phyloP scores from a whole-genome alignment of 345 rosid species.

The Anastatica hierochuntica region DNA sequence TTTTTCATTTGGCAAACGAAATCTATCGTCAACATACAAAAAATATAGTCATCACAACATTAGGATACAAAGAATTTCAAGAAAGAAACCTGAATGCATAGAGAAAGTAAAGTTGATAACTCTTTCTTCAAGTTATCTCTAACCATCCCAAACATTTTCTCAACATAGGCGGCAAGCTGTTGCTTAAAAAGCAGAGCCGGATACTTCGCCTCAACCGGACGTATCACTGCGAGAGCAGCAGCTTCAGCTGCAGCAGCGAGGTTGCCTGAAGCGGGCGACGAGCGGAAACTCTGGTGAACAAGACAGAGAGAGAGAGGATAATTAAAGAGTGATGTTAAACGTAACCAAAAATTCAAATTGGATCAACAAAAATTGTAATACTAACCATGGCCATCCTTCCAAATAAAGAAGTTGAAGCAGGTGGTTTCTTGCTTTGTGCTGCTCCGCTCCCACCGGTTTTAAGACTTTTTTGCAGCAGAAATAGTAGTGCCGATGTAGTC shows the following conservation, averaged over 20 bases:
- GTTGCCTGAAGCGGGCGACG: conserved; percentile 68
- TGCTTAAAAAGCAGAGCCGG: conserved; percentile 98
- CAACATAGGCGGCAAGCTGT: conserved; percentile 96
- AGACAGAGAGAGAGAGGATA: conserved; percentile 11
- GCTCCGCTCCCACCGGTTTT: conserved; percentile 69
- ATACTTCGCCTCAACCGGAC: conserved; percentile 91
- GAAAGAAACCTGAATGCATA: conserved; percentile 82
- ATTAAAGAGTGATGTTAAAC: background rate
- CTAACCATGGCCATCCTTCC: conserved; percentile 92
- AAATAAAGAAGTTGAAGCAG: conserved; percentile 74
- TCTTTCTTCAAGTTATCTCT: conserved; percentile 97
- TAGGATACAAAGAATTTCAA: background rate
- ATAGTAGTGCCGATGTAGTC: conserved; percentile 72
- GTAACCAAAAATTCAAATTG: background rate
- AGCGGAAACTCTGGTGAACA: conserved; percentile 75
- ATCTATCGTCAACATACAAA: background rate
- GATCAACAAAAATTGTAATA: background rate
- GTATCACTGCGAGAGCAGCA: conserved; percentile 62
- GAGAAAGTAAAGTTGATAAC: conserved; percentile 61
- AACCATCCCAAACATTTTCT: conserved; percentile 95
- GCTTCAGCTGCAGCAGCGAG: conserved; percentile 73
- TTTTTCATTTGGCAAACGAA: conserved; percentile 4
- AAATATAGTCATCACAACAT: background rate
- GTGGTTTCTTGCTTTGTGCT: conserved; percentile 54
- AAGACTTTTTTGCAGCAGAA: conserved; percentile 80